Evolutionary conservation across 2,329 filamentous ascomycete species (phyloP).

Genomic region (Fusarium newnesense): DNA sequence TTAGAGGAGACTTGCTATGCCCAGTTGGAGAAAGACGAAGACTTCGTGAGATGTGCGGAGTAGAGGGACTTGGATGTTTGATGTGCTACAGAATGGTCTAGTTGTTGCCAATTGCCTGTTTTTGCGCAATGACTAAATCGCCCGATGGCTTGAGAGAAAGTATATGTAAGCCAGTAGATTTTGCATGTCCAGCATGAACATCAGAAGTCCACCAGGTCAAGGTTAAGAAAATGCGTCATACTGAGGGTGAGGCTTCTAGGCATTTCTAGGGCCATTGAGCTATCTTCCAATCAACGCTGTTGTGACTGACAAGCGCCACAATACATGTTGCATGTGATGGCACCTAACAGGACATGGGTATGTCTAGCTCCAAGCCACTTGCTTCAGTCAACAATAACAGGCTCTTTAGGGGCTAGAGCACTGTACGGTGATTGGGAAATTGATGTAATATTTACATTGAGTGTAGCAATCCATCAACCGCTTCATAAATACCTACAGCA

Average conservation of each 20-base stretch:
- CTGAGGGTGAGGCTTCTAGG: background rate
- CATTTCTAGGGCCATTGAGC: background rate
- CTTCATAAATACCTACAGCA: background rate
- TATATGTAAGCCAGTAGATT: too few relatives aligned
- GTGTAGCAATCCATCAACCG: fast-evolving
- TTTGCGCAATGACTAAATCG: too few relatives aligned
- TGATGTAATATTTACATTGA: fast-evolving
- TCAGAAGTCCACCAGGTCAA: background rate
- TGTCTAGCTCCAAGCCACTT: fast-evolving
- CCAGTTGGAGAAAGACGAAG: constrained; percentile 4
- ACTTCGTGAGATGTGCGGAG: constrained; percentile 4
- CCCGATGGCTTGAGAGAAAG: too few relatives aligned
- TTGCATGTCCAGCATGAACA: too few relatives aligned
- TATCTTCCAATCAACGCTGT: background rate
- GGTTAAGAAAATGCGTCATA: background rate
- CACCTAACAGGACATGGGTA: fast-evolving
- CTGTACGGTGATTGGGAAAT: too few relatives aligned
- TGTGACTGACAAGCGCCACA: background rate
- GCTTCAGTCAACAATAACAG: too few relatives aligned
- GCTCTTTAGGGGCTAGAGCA: too few relatives aligned
- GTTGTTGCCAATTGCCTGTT: too few relatives aligned
- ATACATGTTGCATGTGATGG: background rate
- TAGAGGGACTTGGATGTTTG: background rate
- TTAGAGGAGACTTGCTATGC: constrained; percentile 12
- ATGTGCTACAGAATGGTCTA: background rate